Evolutionary conservation across 129 eudicot genomes (phyloP), one percentile per base, ranked within the genome.

Genomic region (Cynara cardunculus): DNA sequence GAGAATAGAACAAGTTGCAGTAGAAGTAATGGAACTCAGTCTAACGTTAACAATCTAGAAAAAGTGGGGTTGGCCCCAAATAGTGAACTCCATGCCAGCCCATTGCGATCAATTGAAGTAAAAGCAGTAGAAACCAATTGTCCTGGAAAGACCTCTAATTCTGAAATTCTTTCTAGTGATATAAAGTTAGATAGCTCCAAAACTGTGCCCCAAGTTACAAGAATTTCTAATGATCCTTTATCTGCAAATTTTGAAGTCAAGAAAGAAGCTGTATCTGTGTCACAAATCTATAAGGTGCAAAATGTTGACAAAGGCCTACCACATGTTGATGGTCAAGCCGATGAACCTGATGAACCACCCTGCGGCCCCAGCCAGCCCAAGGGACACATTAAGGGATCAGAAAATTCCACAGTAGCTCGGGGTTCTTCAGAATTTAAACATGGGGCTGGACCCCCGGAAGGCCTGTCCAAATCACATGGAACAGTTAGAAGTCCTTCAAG

Each of bases 31-130:
- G 84, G 78, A 39, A 66, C 83, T 78, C 73, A 82, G 78, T 75
- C 91, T 25, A 75, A 59, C 30, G 80, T 34, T 59, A 87, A 61
- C 83, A 83, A 85, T 80, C 69, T 72, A 73, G 79, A 78, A 87
- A 86, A 74, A 75, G 59, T 32, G 39, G 79, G 72, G 62, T 34
- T 72, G 13, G 27, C 79, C 46, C 76, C 87, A 68, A 79, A 78
- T n/a, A 75, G 73, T 28, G 85, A 84, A 27, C 75, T 26, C 3
- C 79, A 71, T 34, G 26, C 66, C 3, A 81, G 56, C 79, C 70
- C 85, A 71, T 53, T 5, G 18, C 80, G 64, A 44, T 84, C 67
- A 69, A 16, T 32, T 39, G 84, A 84, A 69, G 41, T 74, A 72
- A 88, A 85, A 71, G 14, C 79, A 18, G 87, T 62, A 28, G 89